Conservation (phyloP, 768 basidiomycete species). For the Fomitopsis pulvina region DNA sequence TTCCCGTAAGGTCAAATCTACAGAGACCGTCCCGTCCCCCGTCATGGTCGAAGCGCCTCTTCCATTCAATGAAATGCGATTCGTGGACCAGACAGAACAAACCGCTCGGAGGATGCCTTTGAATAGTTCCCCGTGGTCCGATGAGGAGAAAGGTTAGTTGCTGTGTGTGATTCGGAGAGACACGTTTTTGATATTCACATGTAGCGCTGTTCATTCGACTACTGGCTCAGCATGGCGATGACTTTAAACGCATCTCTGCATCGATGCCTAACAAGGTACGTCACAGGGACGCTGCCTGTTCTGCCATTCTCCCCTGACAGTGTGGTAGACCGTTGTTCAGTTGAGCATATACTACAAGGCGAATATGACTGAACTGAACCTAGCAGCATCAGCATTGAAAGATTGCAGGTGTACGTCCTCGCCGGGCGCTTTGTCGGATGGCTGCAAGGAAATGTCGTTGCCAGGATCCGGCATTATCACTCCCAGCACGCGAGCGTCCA, state of each 20-base stretch:
- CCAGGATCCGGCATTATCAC: slow-evolving; percentile 10
- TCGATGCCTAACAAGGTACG: slow-evolving; percentile 57
- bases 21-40: slow-evolving; percentile 14
- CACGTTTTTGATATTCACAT: neutral
- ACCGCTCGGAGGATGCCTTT: slow-evolving; percentile 19
- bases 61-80: slow-evolving; percentile 16
- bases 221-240: slow-evolving; percentile 54
- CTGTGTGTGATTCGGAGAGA: neutral
- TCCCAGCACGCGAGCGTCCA: slow-evolving; percentile 6
- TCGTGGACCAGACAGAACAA: slow-evolving; percentile 20
- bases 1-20: slow-evolving; percentile 26
- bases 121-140: slow-evolving; percentile 49
- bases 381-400: slow-evolving; percentile 33
- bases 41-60: slow-evolving; percentile 20
- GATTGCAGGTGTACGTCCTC: slow-evolving; percentile 35
- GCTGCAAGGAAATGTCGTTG: slow-evolving; percentile 4
- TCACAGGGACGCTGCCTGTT: slow-evolving; percentile 1
- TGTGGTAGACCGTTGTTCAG: slow-evolving; percentile 45
- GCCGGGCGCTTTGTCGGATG: slow-evolving; percentile 6
- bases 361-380: slow-evolving; percentile 34
- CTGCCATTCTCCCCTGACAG: neutral
- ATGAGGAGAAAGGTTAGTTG: slow-evolving; percentile 56
- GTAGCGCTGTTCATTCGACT: slow-evolving; percentile 48
- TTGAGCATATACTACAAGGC: slow-evolving; percentile 46
- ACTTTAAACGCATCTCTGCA: slow-evolving; percentile 65